Base-by-base conservation (phyloP, 495 filamentous ascomycete species). In the Choiromyces venosus region DNA sequence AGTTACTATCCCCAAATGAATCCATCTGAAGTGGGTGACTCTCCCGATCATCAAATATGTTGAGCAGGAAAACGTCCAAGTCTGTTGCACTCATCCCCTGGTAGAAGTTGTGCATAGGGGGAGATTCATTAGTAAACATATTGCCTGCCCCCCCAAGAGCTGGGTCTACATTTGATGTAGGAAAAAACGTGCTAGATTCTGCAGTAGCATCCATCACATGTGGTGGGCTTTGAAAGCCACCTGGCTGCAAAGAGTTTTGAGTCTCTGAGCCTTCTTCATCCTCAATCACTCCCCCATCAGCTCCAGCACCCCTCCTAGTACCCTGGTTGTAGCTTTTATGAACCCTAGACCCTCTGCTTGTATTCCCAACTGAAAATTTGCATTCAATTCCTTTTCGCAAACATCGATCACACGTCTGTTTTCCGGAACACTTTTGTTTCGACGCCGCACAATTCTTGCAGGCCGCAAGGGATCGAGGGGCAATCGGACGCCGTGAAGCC, bases 31-130 rank as follows among this genome's bases (percentile, higher is more conserved):
- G 52, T 33, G 52, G 52, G 52, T 61, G 52, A 61, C 52, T 61
- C 52, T 61, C 52, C 25, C 52, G 52, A 29, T 61, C 52, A 29
- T 61, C 52, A 61, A 61, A 61, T 61, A 61, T 61, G 52, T 61
- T 61, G 25, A 61, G 52, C 52, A 61, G 52, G 52, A 61, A 61
- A 61, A 61, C 52, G 12, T 61, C 52, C 52, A 61, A 61, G 25
- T 61, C 52, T 33, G 52, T 6, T 33, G 52, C 25, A 5, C 10
- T 61, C 52, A 61, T 61, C 52, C 52, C 52, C 9, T 61, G 52
- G 52, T 61, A 61, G 25, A 61, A 61, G 52, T 33, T 25, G 52
- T 61, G 10, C 52, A 61, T 33, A 61, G 52, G 52, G 25, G 52
- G 52, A 18, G 52, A 61, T 61, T 61, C 52, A 29, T 61, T 29